These are phyloP conservation scores for Camelina laxa DNA, from an alignment of 345 rosid species.

Conservation along the genomic window DNA sequence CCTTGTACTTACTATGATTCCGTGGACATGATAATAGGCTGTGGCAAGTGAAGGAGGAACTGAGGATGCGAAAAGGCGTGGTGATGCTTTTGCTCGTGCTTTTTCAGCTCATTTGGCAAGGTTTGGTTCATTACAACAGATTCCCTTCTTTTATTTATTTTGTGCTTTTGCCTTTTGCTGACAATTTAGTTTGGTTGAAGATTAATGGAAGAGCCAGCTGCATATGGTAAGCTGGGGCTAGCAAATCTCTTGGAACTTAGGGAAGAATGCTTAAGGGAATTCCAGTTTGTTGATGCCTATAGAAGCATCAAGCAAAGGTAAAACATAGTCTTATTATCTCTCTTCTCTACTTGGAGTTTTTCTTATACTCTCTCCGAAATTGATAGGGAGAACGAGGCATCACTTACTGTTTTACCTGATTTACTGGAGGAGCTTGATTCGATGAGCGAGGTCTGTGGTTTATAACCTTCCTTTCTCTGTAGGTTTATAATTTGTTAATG, in stretches of 20 bases:
- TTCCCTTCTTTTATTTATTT: background rate
- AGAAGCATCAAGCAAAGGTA: conserved; percentile 98
- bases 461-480: conserved; percentile 24
- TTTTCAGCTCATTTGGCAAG: conserved; percentile 99
- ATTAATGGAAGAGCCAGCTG: conserved; percentile 98
- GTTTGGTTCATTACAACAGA: conserved; percentile 48
- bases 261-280: conserved; percentile 98
- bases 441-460: conserved; percentile 73
- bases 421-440: conserved; percentile 81
- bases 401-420: conserved; percentile 95
- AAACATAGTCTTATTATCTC: conserved; percentile 3
- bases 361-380: conserved; percentile 27
- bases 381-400: conserved; percentile 97
- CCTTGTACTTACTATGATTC: conserved; percentile 4
- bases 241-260: conserved; percentile 98
- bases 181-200: conserved; percentile 48
- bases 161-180: conserved; percentile 1
- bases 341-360: conserved; percentile 16
- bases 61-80: conserved; percentile 95
- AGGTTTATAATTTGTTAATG: background rate
- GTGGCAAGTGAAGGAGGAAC: conserved; percentile 99
- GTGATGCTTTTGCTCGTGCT: conserved; percentile 98
- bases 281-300: conserved; percentile 92
- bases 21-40: conserved; percentile 61
- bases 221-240: conserved; percentile 94